phyloP scores from a whole-genome alignment of 2,329 filamentous ascomycete species.

The Cladophialophora psammophila region DNA sequence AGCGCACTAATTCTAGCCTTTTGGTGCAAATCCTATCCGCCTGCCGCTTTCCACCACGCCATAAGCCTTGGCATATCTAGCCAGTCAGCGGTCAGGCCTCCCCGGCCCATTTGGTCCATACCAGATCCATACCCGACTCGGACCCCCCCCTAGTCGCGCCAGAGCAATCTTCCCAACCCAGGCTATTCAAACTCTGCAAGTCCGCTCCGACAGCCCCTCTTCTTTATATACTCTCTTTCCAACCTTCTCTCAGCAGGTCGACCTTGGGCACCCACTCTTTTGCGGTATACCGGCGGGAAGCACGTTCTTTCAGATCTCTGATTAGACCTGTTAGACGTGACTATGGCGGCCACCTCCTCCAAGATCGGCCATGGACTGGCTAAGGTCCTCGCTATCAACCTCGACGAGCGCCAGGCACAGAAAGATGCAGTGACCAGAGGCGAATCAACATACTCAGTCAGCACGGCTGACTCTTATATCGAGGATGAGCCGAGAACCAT shows the following conservation, averaged over 20 bases:
- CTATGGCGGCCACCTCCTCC: conserved; percentile 47
- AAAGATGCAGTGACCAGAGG: conserved; percentile 73
- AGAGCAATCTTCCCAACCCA: conserved; percentile 17
- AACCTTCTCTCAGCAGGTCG: neutral
- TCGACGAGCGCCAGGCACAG: conserved; percentile 67
- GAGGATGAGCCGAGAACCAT: conserved; percentile 78
- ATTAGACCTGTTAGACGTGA: conserved; percentile 12
- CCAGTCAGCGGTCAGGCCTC: conserved; percentile 2
- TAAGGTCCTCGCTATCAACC: conserved; percentile 81
- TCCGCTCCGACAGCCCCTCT: conserved; percentile 10
- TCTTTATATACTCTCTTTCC: conserved; percentile 12
- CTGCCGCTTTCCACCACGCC: conserved; percentile 13
- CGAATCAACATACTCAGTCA: conserved; percentile 78
- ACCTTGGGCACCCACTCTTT: conserved; percentile 2
- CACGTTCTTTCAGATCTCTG: conserved; percentile 19
- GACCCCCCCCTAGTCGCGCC: neutral
- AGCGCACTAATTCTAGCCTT: conserved; percentile 12
- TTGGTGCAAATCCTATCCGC: conserved; percentile 14
- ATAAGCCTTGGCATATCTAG: conserved; percentile 24
- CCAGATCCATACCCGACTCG: conserved; percentile 7
- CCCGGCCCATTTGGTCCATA: neutral
- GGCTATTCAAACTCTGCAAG: conserved; percentile 21
- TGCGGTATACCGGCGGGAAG: conserved; percentile 21
- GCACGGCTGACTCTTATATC: conserved; percentile 78
- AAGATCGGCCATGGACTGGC: conserved; percentile 77